A percentile compares a stretch with the other conserved stretches of the same genome.
These are phyloP conservation scores for Myriosclerotinia scirpicola DNA, from an alignment of 2,329 filamentous ascomycete species.

Conservation along the genomic window DNA sequence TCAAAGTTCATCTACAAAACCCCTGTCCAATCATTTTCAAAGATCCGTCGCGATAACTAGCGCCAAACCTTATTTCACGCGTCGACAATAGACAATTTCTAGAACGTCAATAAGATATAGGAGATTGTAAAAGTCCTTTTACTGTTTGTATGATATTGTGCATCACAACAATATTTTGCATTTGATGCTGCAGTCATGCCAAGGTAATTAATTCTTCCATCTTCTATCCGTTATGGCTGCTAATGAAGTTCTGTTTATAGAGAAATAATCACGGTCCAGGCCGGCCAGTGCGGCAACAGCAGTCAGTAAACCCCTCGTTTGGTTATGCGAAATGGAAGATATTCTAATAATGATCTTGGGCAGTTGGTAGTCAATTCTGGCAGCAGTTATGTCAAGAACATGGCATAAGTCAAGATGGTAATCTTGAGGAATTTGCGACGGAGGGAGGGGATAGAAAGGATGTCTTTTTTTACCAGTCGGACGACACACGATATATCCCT, in stretches of 20 bases:
- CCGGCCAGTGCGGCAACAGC: slow-evolving; percentile 99
- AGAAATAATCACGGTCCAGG: slow-evolving; percentile 99
- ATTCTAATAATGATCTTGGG: slow-evolving; percentile 24
- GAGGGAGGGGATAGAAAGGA: slow-evolving; percentile 98
- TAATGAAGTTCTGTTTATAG: slow-evolving; percentile 47
- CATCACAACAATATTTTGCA: slow-evolving; percentile 2
- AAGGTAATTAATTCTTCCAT: slow-evolving; percentile 33
- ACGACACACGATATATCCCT: slow-evolving; percentile 97
- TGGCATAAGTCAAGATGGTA: slow-evolving; percentile 95
- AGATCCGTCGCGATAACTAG: slow-evolving; percentile 22
- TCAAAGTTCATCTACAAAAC: slow-evolving; percentile 12
- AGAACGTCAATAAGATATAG: not conserved
- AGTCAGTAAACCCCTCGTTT: slow-evolving; percentile 59
- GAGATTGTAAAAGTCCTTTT: not conserved
- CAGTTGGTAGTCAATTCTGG: slow-evolving; percentile 98
- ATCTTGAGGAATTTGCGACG: slow-evolving; percentile 95
- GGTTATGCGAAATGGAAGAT: not conserved
- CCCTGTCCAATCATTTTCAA: slow-evolving; percentile 24
- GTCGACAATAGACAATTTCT: slow-evolving; percentile 20
- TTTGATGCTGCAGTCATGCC: slow-evolving; percentile 40
- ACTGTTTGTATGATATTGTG: slow-evolving; percentile 13
- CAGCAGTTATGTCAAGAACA: slow-evolving; percentile 98
- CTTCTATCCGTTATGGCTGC: slow-evolving; percentile 19
- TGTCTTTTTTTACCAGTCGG: slow-evolving; percentile 99
- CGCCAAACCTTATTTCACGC: slow-evolving; percentile 21